A percentile compares a stretch with the other conserved stretches of the same genome.
phyloP scores from a whole-genome alignment of 768 basidiomycete genomes.

The Hebeloma cylindrosporum region DNA sequence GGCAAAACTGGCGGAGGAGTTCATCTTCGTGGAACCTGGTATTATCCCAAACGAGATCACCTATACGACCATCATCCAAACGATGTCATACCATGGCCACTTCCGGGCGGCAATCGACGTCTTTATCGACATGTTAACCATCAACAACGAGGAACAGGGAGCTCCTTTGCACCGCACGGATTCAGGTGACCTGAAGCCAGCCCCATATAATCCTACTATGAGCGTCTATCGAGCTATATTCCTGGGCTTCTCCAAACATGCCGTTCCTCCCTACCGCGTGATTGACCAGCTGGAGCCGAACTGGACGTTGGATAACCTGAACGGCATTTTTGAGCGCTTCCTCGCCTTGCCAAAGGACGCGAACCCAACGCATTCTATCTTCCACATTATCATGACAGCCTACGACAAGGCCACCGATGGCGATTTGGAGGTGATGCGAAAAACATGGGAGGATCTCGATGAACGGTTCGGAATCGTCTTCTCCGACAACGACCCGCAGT shows the following conservation, averaged over 20 bases:
- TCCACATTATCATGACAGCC: conserved; percentile 71
- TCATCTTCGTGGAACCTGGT: conserved; percentile 41
- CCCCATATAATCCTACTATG: conserved; percentile 43
- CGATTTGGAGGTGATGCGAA: conserved; percentile 49
- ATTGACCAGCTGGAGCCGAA: conserved; percentile 18
- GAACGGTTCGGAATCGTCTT: conserved; percentile 46
- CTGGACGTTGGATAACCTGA: conserved; percentile 63
- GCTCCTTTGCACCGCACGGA: conserved; percentile 29
- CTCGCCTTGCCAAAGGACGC: conserved; percentile 49
- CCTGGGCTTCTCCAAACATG: conserved; percentile 70
- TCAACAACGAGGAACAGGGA: conserved; percentile 38
- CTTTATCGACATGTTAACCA: conserved; percentile 67
- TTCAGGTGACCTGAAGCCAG: conserved; percentile 25
- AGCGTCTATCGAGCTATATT: conserved; percentile 71
- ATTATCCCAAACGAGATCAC: conserved; percentile 64
- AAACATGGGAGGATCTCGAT: conserved; percentile 59
- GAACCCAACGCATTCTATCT: conserved; percentile 42
- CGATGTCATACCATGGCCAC: conserved; percentile 70
- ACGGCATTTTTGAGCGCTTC: conserved; percentile 60
- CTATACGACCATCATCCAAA: conserved; percentile 68
- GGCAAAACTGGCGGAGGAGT: conserved; percentile 43
- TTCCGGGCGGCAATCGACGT: conserved; percentile 53
- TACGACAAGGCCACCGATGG: conserved; percentile 59
- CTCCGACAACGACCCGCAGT: conserved; percentile 38
- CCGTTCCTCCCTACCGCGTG: conserved; percentile 26